Base-by-base conservation (phyloP, 2,329 filamentous ascomycete genomes). In the Microascus cirrosus region DNA sequence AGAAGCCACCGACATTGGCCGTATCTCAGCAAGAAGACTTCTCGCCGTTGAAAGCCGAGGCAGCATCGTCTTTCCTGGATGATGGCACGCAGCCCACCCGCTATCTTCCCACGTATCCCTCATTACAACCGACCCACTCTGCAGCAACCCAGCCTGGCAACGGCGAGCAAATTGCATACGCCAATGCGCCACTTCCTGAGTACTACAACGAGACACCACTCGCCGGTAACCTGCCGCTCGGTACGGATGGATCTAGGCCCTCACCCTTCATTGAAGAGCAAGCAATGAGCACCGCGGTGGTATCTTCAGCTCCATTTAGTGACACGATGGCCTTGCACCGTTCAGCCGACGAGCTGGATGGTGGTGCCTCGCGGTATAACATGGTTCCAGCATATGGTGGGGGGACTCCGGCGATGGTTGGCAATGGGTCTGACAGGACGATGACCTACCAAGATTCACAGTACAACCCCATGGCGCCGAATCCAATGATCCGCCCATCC, bases 281-380 rank as follows among this genome's bases (percentile, higher is more conserved):
- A 5, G 15, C 18, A 13, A 28, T 57, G 32, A 15, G 39, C 39
- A 20, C 52, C 8, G 15, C 22, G 1, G 45, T 50, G n/a, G 34
- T n/a, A 36, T 39, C 20, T 6, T 36, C 50, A n/a, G 25, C 48
- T 10, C 55, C 45, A 7, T 54, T 55, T 22, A 35, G 10, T 15
- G 28, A 50, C 13, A 15, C 53, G 66, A 65, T 60, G 65, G 71
- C 57, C 65, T 68, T 35, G 55, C 68, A 5, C 56, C 66, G 45
- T 63, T 68, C 15, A 67, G 66, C 36, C 67, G 69, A 58, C 63
- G 69, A 48, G 65, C 65, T 45, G 70, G 70, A 12, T 73, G 72
- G 60, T 66, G 34, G 13, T 42, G 34, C 42, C 13, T n/a, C 56
- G 3, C 28, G 35, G 25, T 57, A 25, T 35, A 20, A 12, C 56